These are phyloP conservation scores for Litchi chinensis DNA, from an alignment of 345 rosid genomes.

Conservation along the genomic window DNA sequence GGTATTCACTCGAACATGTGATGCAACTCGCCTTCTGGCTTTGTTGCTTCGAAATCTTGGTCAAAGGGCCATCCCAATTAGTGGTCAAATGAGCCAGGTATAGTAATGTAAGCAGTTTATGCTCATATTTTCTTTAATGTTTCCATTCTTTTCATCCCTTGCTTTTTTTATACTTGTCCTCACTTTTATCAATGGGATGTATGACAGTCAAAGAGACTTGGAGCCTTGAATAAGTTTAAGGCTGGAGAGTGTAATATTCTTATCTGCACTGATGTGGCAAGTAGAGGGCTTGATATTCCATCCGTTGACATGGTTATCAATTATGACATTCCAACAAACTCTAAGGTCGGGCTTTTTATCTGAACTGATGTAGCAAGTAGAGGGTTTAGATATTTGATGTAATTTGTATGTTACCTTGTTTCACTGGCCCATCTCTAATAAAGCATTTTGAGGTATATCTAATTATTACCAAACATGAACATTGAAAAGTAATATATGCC, in stretches of 20 bases:
- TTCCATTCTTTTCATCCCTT: not conserved
- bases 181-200: conserved; percentile 9
- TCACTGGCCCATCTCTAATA: not conserved
- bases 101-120: not conserved
- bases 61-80: conserved; percentile 88
- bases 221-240: conserved; percentile 91
- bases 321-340: conserved; percentile 85
- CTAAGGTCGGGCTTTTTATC: conserved; percentile 49
- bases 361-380: not conserved
- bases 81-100: conserved; percentile 98
- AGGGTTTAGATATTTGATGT: not conserved
- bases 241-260: conserved; percentile 93
- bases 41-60: conserved; percentile 84
- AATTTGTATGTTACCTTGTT: not conserved
- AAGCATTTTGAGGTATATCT: no score
- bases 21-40: conserved; percentile 76
- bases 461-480: no score
- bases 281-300: conserved; percentile 98
- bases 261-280: conserved; percentile 95
- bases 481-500: not conserved
- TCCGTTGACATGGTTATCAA: conserved; percentile 95
- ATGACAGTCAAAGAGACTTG: conserved; percentile 84
- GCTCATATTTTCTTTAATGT: not conserved
- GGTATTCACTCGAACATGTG: conserved; percentile 96
- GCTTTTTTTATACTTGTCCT: conserved; percentile 3